Percentiles rank a stretch among this genome's conserved stretches.
phyloP scores from a whole-genome alignment of 495 filamentous ascomycete species.

The Hypomontagnella submonticulosa region DNA sequence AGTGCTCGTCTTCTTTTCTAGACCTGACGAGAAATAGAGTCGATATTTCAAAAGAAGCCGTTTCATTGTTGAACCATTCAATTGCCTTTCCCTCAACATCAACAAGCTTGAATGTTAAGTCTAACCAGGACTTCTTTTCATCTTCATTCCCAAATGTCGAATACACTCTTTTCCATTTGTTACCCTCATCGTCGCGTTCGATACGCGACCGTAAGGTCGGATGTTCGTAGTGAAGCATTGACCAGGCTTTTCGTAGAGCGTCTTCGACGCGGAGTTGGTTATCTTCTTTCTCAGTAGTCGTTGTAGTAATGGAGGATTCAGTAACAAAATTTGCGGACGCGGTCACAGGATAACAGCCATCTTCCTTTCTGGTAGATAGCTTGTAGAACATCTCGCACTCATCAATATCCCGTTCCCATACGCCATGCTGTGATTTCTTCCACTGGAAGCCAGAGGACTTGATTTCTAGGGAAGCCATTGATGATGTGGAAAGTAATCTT shows the following conservation, averaged over 20 bases:
- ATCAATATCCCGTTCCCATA: constrained; percentile 58
- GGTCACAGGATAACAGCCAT: constrained; percentile 49
- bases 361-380: constrained; percentile 42
- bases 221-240: constrained; percentile 53
- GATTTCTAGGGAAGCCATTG: constrained; percentile 5
- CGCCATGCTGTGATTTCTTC: constrained; percentile 35
- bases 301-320: constrained; percentile 44
- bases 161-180: constrained; percentile 56
- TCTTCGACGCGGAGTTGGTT: constrained; percentile 30
- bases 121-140: constrained; percentile 49
- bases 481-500: neutral
- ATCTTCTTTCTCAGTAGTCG: constrained; percentile 5
- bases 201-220: constrained; percentile 58
- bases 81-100: constrained; percentile 43
- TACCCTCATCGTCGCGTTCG: constrained; percentile 37
- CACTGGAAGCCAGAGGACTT: constrained; percentile 32
- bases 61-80: constrained; percentile 57
- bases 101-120: constrained; percentile 51
- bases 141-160: constrained; percentile 30
- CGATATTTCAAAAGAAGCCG: constrained; percentile 49
- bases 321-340: constrained; percentile 57
- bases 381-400: constrained; percentile 59
- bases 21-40: constrained; percentile 54
- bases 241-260: constrained; percentile 56
- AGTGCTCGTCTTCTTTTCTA: constrained; percentile 7